Evolutionary conservation across 306 rosid species (phyloP).

Genomic region (Mucuna pruriens): DNA sequence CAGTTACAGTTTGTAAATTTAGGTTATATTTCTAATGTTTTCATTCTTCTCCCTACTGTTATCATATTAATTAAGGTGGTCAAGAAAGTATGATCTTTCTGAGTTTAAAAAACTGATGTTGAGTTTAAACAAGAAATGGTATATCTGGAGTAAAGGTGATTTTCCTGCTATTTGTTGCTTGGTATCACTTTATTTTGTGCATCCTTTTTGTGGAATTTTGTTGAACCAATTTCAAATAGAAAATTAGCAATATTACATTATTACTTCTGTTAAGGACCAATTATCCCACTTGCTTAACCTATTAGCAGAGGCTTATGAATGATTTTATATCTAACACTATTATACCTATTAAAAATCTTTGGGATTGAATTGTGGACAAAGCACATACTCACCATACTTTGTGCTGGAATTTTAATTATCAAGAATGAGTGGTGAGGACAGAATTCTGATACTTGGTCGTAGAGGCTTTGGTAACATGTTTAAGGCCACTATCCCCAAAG

Average conservation of each 20-base stretch:
- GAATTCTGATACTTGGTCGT: no score
- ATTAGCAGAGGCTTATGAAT: not conserved
- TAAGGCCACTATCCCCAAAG: not conserved
- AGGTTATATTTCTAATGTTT: not conserved
- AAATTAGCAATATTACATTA: not conserved
- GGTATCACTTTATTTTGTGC: not conserved
- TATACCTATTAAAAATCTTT: no score
- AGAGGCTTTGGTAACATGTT: no score
- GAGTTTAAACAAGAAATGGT: not conserved
- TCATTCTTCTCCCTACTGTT: not conserved
- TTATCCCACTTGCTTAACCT: not conserved
- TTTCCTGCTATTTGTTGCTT: constrained; percentile 5
- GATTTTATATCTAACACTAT: not conserved
- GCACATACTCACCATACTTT: no score
- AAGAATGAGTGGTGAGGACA: no score
- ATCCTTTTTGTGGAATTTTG: not conserved
- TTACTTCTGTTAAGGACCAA: not conserved
- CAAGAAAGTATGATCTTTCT: not conserved
- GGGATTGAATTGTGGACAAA: no score
- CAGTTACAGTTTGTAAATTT: not conserved
- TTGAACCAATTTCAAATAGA: not conserved
- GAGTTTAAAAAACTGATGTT: not conserved
- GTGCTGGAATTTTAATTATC: no score
- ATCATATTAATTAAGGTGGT: not conserved
- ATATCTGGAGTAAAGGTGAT: not conserved